Conservation (phyloP, 441 rosid species). For the Euphorbia schlechtendalii region DNA sequence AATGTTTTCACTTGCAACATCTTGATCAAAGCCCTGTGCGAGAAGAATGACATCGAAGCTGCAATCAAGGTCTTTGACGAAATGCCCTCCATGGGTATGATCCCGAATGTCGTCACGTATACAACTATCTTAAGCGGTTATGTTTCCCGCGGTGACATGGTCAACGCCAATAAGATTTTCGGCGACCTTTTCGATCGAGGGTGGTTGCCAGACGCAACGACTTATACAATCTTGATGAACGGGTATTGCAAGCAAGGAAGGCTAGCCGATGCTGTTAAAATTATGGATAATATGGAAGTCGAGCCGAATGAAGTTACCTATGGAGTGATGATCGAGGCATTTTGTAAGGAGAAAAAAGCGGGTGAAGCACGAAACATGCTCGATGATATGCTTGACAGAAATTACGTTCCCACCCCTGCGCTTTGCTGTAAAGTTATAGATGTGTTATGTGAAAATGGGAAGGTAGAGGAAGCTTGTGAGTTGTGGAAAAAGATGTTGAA, state of each 20-base stretch:
- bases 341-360: constrained; percentile 52
- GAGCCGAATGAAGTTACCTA: constrained; percentile 75
- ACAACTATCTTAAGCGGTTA: constrained; percentile 72
- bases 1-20: constrained; percentile 71
- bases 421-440: constrained; percentile 81
- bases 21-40: constrained; percentile 58
- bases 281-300: constrained; percentile 88
- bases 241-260: constrained; percentile 70
- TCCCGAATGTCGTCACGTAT: constrained; percentile 64
- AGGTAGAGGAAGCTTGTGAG: constrained; percentile 59
- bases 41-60: constrained; percentile 47
- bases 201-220: constrained; percentile 75
- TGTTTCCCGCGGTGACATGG: constrained; percentile 59
- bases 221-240: constrained; percentile 67
- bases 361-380: constrained; percentile 72
- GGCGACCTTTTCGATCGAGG: constrained; percentile 60
- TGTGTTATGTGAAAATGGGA: constrained; percentile 49
- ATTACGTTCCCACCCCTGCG: constrained; percentile 52
- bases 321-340: constrained; percentile 70
- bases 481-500: constrained; percentile 69
- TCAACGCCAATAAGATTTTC: constrained; percentile 49
- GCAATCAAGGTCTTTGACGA: constrained; percentile 61
- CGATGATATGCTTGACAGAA: constrained; percentile 58
- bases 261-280: constrained; percentile 58
- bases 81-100: constrained; percentile 77